These are phyloP conservation scores for Dacryopinax primogenitus DNA, from an alignment of 768 basidiomycete genomes.

Conservation along the genomic window DNA sequence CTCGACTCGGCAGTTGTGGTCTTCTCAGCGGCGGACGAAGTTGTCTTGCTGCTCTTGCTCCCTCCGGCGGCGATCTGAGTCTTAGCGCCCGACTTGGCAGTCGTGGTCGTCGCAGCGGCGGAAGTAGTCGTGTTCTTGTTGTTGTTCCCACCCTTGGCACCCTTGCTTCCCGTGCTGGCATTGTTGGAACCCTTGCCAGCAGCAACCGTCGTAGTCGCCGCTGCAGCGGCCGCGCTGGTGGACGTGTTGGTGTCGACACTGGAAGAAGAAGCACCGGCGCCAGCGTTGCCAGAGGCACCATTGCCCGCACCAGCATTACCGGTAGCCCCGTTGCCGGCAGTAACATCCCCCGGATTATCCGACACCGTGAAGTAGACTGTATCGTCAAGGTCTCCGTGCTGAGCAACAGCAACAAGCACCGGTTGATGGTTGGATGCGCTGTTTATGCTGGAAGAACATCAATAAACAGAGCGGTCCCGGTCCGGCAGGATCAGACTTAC, in stretches of 20 bases:
- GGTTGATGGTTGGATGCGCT: conserved; percentile 47
- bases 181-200: conserved; percentile 8
- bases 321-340: not conserved
- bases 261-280: not conserved
- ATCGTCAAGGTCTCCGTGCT: conserved; percentile 50
- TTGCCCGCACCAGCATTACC: not conserved
- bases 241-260: not conserved
- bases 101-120: not conserved
- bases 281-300: not conserved
- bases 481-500: too few relatives aligned
- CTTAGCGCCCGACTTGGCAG: not conserved
- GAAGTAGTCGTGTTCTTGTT: not conserved
- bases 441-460: conserved; percentile 32
- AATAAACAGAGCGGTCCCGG: too few relatives aligned
- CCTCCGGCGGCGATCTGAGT: not conserved
- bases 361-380: conserved; percentile 33
- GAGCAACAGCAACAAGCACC: conserved; percentile 44
- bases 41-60: not conserved
- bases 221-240: not conserved
- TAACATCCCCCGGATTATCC: not conserved
- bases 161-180: not conserved
- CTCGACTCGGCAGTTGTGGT: not conserved
- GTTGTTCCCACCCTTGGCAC: conserved; percentile 10
- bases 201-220: not conserved
- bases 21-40: not conserved